These are phyloP conservation scores for Pseudocercospora fijiensis DNA, from an alignment of 2,329 filamentous ascomycete species.

Conservation along the genomic window DNA sequence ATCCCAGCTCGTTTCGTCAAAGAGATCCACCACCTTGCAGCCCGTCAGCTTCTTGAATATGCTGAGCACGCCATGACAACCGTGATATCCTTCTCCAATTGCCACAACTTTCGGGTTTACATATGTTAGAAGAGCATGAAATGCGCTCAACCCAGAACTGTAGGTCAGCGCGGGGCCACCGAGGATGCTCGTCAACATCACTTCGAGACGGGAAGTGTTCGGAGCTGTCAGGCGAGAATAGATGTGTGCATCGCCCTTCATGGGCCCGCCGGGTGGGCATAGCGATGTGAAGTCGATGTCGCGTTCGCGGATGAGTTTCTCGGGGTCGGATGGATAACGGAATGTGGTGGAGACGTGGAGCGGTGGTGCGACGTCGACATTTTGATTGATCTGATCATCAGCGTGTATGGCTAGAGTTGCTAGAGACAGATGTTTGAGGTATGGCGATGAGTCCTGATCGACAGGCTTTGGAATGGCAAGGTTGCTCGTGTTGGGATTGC, in stretches of 20 bases:
- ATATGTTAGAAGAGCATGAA: constrained; percentile 82
- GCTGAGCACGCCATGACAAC: constrained; percentile 80
- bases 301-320: constrained; percentile 51
- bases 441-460: constrained; percentile 8
- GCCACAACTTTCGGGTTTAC: constrained; percentile 80
- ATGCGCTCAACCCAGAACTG: constrained; percentile 78
- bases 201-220: constrained; percentile 81
- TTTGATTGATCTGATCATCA: constrained; percentile 39
- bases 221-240: constrained; percentile 80
- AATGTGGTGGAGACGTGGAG: constrained; percentile 92
- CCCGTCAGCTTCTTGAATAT: constrained; percentile 74
- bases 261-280: constrained; percentile 37
- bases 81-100: constrained; percentile 86
- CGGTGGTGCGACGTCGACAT: constrained; percentile 76
- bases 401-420: constrained; percentile 38
- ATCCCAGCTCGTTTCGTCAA: constrained; percentile 48
- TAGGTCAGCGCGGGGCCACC: constrained; percentile 73
- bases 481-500: constrained; percentile 25
- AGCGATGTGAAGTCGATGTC: constrained; percentile 28
- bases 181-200: constrained; percentile 72
- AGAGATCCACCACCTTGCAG: constrained; percentile 68
- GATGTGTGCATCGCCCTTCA: constrained; percentile 64
- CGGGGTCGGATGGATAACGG: constrained; percentile 72
- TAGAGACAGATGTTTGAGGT: constrained; percentile 27
- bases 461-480: constrained; percentile 21